Evolutionary conservation across 192 early-diverging fungal genomes (phyloP), one percentile per base, ranked within the genome.

Genomic region (Dimargaris cristalligena): DNA sequence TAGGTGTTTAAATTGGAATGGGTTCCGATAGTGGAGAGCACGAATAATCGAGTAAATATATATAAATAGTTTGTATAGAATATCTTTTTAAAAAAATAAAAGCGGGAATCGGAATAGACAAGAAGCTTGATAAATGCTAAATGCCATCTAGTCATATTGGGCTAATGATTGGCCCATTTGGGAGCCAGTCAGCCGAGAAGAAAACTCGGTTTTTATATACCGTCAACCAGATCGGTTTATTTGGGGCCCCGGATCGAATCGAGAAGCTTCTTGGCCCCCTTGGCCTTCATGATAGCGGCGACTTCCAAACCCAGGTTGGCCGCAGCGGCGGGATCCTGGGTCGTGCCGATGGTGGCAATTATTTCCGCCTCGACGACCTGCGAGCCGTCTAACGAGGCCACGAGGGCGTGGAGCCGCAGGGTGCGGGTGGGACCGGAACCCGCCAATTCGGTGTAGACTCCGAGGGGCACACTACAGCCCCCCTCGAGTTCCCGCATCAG

Each of bases 381-480:
- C 18, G 49, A 28, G 28, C 93, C 93, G 63, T 94, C 93, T 4
- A 92, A 61, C 38, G 77, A 82, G 6, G 79, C 76, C 0, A 96
- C 93, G 31, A 83, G 59, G 0, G 81, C 88, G 54, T 62, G 70
- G 59, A 95, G 61, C 23, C 30, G 44, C 33, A 92, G 68, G 38
- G 31, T 38, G 1, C 62, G 44, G 32, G 33, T 35, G 25, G 69
- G 33, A 20, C 50, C 52, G 1, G 34, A 32, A 22, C 30, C 44
- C n/a, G 14, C 59, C 71, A 78, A 83, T 58, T 58, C 58, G 0
- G 86, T 78, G 60, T 69, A 78, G 18, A 93, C 91, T 33, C 92
- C 94, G 61, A 96, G 83, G 3, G 94, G 92, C 46, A 97, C 91
- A 51, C 80, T 86, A 74, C 94, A 97, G 3, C 94, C 94, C 35